Percentiles rank a stretch among this genome's conserved stretches.
Conservation (phyloP, 805 yeast species). For the Cyberlindnera sargentensis region DNA sequence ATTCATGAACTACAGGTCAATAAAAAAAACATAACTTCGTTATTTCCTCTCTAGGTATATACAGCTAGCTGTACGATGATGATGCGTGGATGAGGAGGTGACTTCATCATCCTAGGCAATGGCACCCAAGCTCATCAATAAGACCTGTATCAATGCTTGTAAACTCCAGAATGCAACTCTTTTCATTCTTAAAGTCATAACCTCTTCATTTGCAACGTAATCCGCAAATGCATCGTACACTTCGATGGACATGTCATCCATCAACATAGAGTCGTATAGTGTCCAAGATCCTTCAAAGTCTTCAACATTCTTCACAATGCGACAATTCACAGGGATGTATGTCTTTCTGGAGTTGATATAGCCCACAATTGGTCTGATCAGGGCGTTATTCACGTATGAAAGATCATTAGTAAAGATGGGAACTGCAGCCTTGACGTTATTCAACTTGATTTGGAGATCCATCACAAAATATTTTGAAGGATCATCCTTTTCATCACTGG, state of each 20-base stretch:
- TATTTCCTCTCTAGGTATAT: not conserved
- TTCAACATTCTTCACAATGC: constrained; percentile 65
- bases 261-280: constrained; percentile 77
- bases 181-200: constrained; percentile 59
- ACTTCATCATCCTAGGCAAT: constrained; percentile 31
- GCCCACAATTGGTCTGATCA: constrained; percentile 91
- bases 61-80: too few relatives aligned
- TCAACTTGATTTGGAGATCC: constrained; percentile 72
- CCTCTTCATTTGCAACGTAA: constrained; percentile 84
- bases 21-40: constrained; percentile 1
- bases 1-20: not conserved
- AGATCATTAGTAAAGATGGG: constrained; percentile 85
- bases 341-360: constrained; percentile 89
- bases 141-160: constrained; percentile 73
- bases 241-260: constrained; percentile 86
- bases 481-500: constrained; percentile 22
- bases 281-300: constrained; percentile 99
- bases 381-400: constrained; percentile 86
- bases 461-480: constrained; percentile 57
- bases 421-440: constrained; percentile 81
- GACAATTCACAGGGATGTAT: constrained; percentile 78
- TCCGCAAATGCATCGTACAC: constrained; percentile 87
- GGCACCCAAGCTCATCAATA: constrained; percentile 78
- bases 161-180: constrained; percentile 92
- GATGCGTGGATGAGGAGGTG: too few relatives aligned